Evolutionary conservation across 1,284 basidiomycete species (phyloP).

Genomic region (Cryptococcus neoformans): DNA sequence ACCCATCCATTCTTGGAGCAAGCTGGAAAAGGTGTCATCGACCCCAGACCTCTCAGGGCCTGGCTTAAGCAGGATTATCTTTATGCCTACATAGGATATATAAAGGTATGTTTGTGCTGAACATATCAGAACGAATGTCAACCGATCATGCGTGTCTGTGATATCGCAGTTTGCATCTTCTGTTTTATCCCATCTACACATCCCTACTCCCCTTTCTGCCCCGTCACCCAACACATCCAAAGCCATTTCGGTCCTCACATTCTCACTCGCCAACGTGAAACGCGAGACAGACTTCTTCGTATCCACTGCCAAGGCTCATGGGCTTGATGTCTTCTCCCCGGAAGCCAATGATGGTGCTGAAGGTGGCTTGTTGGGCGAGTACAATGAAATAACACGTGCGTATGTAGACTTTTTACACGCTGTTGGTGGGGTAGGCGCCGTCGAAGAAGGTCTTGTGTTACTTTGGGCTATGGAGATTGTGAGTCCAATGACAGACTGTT

Average conservation of each 20-base stretch:
- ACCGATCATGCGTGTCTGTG: not conserved
- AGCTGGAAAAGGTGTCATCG: constrained; percentile 57
- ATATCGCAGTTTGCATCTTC: constrained; percentile 7
- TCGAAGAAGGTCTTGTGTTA: constrained; percentile 66
- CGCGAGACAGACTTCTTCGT: constrained; percentile 64
- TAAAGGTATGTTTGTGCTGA: constrained; percentile 18
- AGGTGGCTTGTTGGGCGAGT: constrained; percentile 55
- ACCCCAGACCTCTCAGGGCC: constrained; percentile 53
- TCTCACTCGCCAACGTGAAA: constrained; percentile 58
- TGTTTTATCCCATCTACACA: constrained; percentile 13
- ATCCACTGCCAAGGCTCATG: constrained; percentile 53
- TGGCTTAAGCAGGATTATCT: constrained; percentile 66
- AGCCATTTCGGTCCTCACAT: constrained; percentile 50
- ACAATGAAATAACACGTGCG: constrained; percentile 59
- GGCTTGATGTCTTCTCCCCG: constrained; percentile 38
- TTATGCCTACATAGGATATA: constrained; percentile 53
- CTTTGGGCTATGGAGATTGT: constrained; percentile 76
- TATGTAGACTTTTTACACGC: constrained; percentile 68
- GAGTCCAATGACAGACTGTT: not conserved
- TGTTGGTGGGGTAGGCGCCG: constrained; percentile 51
- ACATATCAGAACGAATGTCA: not conserved
- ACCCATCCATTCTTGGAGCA: constrained; percentile 58
- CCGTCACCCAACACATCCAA: constrained; percentile 5
- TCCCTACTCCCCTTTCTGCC: constrained; percentile 6
- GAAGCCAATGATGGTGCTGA: constrained; percentile 1